A percentile compares a stretch with the other conserved stretches of the same genome.
Evolutionary conservation across 1,284 basidiomycete species (phyloP).

Genomic region (Earliella scabrosa): DNA sequence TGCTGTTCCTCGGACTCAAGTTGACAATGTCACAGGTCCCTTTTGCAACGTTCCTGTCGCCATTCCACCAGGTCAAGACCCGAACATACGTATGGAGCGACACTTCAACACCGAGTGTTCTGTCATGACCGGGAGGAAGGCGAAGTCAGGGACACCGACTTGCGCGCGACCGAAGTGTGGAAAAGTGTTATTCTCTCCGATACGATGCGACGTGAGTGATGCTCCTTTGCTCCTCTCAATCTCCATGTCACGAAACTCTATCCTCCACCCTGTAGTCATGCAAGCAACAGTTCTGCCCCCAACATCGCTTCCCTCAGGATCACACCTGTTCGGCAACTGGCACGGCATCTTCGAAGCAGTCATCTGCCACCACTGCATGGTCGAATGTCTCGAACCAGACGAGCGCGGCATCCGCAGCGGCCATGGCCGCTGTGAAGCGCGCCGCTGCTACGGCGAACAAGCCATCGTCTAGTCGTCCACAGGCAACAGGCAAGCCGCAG

Average conservation of each 20-base stretch:
- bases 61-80: constrained; percentile 73
- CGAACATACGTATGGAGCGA: constrained; percentile 75
- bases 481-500: constrained; percentile 8
- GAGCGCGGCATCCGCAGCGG: constrained; percentile 44
- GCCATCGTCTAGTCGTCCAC: constrained; percentile 10
- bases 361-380: constrained; percentile 17
- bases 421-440: constrained; percentile 50
- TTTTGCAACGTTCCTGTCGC: constrained; percentile 74
- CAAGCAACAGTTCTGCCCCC: constrained; percentile 68
- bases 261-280: constrained; percentile 70
- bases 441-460: constrained; percentile 26
- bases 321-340: constrained; percentile 54
- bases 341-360: constrained; percentile 12
- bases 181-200: constrained; percentile 75
- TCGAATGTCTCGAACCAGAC: constrained; percentile 31
- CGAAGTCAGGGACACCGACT: constrained; percentile 52
- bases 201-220: constrained; percentile 61
- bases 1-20: not conserved
- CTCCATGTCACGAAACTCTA: too few relatives aligned
- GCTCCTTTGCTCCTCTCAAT: not conserved
- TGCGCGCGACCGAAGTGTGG: constrained; percentile 68
- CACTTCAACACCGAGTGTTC: constrained; percentile 70
- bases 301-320: constrained; percentile 74
- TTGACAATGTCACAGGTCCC: constrained; percentile 50
- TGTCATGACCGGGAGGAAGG: constrained; percentile 64